Conservation (phyloP, 1,284 basidiomycete species). For the Cerrena zonata region DNA sequence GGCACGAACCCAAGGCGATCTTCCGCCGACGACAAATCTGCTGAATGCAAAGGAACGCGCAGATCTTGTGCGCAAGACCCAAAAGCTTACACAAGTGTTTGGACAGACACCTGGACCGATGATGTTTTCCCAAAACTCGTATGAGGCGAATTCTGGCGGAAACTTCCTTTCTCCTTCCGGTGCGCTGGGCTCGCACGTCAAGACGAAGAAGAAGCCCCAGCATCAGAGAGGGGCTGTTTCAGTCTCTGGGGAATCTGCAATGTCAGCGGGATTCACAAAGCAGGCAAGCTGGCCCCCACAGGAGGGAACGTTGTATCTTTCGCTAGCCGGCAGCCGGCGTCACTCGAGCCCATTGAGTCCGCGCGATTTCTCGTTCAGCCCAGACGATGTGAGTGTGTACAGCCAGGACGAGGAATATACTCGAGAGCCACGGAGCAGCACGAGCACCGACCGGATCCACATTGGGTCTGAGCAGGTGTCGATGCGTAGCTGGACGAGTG, state of each 20-base stretch:
- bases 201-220: slow-evolving; percentile 21
- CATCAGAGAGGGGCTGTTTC: slow-evolving; percentile 38
- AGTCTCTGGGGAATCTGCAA: slow-evolving; percentile 30
- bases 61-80: slow-evolving; percentile 63
- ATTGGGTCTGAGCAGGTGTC: slow-evolving; percentile 20
- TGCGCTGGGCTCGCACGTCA: slow-evolving; percentile 13
- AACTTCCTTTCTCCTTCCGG: slow-evolving; percentile 15
- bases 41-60: slow-evolving; percentile 64
- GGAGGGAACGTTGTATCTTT: slow-evolving; percentile 30
- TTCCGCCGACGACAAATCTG: slow-evolving; percentile 60
- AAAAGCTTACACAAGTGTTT: slow-evolving; percentile 74
- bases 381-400: not conserved
- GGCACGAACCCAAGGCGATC: slow-evolving; percentile 11
- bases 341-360: slow-evolving; percentile 47
- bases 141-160: slow-evolving; percentile 14
- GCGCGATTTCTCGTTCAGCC: slow-evolving; percentile 27
- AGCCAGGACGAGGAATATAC: not conserved
- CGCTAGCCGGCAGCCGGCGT: slow-evolving; percentile 35
- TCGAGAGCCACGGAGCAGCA: too few species aligned
- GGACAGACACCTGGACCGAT: slow-evolving; percentile 54
- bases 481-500: too few species aligned
- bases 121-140: slow-evolving; percentile 8
- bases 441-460: slow-evolving; percentile 19
- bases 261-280: slow-evolving; percentile 6
- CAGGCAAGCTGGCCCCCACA: slow-evolving; percentile 29